These are phyloP conservation scores for Davidsoniella australis DNA, from an alignment of 2,329 filamentous ascomycete genomes.

Conservation along the genomic window DNA sequence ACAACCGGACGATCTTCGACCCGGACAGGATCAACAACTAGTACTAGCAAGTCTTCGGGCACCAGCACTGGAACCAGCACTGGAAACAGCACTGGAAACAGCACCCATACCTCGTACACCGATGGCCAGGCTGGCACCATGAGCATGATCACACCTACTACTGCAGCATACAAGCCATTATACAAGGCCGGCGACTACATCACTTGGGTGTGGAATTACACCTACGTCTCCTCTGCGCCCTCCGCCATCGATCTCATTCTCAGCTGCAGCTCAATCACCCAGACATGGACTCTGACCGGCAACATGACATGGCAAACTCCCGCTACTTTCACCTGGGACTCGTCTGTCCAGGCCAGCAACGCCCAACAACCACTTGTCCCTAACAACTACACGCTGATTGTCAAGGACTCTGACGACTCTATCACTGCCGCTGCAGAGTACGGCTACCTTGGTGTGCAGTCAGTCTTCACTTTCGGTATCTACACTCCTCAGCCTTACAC, in stretches of 20 bases:
- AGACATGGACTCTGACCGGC: slow-evolving; percentile 42
- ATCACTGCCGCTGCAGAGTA: slow-evolving; percentile 33
- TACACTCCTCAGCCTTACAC: slow-evolving; percentile 36
- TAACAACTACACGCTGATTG: slow-evolving; percentile 41
- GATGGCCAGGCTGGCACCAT: slow-evolving; percentile 26
- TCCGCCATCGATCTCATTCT: slow-evolving; percentile 43
- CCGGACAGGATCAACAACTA: slow-evolving; percentile 16
- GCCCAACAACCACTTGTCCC: slow-evolving; percentile 31
- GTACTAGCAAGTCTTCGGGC: slow-evolving; percentile 9
- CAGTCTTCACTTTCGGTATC: slow-evolving; percentile 38
- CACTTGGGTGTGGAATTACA: slow-evolving; percentile 51
- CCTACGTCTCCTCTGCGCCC: slow-evolving; percentile 37
- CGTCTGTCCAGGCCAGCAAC: slow-evolving; percentile 29
- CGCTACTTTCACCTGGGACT: slow-evolving; percentile 41
- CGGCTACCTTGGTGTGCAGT: slow-evolving; percentile 36
- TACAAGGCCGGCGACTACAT: slow-evolving; percentile 44
- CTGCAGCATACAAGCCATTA: slow-evolving; percentile 27
- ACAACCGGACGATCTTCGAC: slow-evolving; percentile 17
- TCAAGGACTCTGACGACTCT: slow-evolving; percentile 39
- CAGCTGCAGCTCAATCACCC: slow-evolving; percentile 33
- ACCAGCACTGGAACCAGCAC: slow-evolving; percentile 15
- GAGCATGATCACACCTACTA: slow-evolving; percentile 34
- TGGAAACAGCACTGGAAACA: slow-evolving; percentile 14
- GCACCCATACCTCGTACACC: slow-evolving; percentile 26
- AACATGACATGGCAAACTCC: slow-evolving; percentile 42